Base-by-base conservation (phyloP, 176 grass and related monocot genomes). In the Olyra latifolia region DNA sequence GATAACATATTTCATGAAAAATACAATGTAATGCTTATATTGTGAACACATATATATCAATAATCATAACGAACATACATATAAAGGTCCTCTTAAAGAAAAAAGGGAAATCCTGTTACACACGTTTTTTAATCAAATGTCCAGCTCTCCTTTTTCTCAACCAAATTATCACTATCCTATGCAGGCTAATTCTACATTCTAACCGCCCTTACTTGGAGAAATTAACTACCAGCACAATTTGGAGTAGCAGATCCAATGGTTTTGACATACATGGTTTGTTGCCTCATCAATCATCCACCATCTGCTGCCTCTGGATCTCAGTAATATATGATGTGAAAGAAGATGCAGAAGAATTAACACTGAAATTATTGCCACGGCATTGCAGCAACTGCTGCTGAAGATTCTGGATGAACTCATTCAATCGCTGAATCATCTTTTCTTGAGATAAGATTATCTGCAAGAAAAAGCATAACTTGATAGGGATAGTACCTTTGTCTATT, bases 401-500 rank as follows among this genome's bases (percentile, higher is more conserved):
- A 80, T 84, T 92, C 75, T 88, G 85, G 63, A 97, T 77, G 79
- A 88, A 83, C 27, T 82, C 85, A 79, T 97, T 93, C 72, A 97
- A 67, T 79, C 68, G 76, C 17, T 76, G 90, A 68, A 97, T 97
- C 53, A 85, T 97, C 90, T 97, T 97, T 88, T 97, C 90, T 88
- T 97, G 93, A 76, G 93, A 86, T 82, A 97, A 86, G 72, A 97
- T 97, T 80, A 97, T 88, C 90, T 97, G 74, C 49, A 80, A 79
- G 10, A 64, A 71, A 49, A 25, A 84, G 8, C 27, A 57, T 74
- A 74, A 64, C 49, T 23, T 74, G 19, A 80, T 58, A 74, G 35
- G 49, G 19, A 17, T 15, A 56, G 1, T 9, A 80, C 59, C 58
- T 68, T 55, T 55, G 65, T 23, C 20, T 49, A 25, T 30, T 38